Percentiles rank a stretch among this genome's conserved stretches.
phyloP scores from a whole-genome alignment of 768 basidiomycete genomes.

The Ramaria sp. region DNA sequence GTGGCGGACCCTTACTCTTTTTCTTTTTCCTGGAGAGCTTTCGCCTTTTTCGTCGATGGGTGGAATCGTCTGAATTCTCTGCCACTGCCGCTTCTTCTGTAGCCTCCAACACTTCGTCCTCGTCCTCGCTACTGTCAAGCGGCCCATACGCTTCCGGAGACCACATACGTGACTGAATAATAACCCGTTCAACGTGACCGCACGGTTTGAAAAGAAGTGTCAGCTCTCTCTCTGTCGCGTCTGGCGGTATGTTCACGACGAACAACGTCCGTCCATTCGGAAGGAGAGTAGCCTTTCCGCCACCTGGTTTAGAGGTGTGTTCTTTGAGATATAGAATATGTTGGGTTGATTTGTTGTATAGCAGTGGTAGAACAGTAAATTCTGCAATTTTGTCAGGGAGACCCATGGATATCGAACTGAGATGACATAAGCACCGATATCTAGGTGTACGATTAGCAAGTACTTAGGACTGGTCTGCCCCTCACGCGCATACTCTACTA shows the following conservation, averaged over 20 bases:
- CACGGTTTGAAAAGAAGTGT: slow-evolving; percentile 63
- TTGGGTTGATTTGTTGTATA: neutral
- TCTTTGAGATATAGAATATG: slow-evolving; percentile 3
- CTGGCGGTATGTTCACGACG: slow-evolving; percentile 81
- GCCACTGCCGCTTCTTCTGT: slow-evolving; percentile 28
- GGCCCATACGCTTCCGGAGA: slow-evolving; percentile 16
- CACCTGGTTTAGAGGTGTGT: neutral
- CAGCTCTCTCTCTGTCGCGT: slow-evolving; percentile 76
- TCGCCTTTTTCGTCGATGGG: slow-evolving; percentile 23
- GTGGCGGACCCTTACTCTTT: slow-evolving; percentile 19
- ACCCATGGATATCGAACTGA: neutral
- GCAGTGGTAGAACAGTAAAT: slow-evolving; percentile 4
- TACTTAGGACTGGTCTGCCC: too few species aligned
- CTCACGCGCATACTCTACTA: too few species aligned
- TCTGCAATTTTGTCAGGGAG: neutral
- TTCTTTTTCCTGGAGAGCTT: slow-evolving; percentile 18
- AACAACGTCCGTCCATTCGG: slow-evolving; percentile 70
- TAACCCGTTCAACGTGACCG: slow-evolving; percentile 68
- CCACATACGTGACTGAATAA: slow-evolving; percentile 43
- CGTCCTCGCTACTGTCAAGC: slow-evolving; percentile 16
- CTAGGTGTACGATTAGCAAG: too few species aligned
- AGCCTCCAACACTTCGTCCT: slow-evolving; percentile 25
- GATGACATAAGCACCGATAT: too few species aligned
- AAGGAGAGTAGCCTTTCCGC: slow-evolving; percentile 15
- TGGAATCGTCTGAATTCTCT: slow-evolving; percentile 11